Conservation (phyloP, 805 yeast genomes). For the Candida railenensis region DNA sequence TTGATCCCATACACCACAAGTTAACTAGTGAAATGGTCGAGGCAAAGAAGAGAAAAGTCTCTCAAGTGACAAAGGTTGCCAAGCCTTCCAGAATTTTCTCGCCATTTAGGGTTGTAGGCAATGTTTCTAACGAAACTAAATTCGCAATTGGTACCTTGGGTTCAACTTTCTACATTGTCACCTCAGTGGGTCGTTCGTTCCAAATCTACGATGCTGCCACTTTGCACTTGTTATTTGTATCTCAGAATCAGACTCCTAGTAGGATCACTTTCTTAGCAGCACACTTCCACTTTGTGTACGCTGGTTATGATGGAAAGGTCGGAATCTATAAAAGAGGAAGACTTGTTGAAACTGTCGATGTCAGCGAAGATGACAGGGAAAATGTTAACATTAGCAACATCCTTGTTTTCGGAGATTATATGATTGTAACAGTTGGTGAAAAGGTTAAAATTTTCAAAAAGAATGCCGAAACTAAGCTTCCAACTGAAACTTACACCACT, state of each 20-base stretch:
- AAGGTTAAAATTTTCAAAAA: conserved; percentile 56
- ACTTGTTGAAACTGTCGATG: conserved; percentile 40
- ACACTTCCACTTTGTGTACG: conserved; percentile 82
- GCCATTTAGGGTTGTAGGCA: conserved; percentile 84
- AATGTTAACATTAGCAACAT: conserved; percentile 46
- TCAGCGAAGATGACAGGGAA: conserved; percentile 32
- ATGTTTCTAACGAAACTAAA: conserved; percentile 83
- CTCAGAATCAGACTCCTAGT: conserved; percentile 70
- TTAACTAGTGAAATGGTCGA: neutral
- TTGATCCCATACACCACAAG: neutral
- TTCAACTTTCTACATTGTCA: conserved; percentile 79
- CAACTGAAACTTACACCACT: conserved; percentile 67
- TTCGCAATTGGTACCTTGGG: conserved; percentile 90
- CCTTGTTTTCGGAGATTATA: conserved; percentile 72
- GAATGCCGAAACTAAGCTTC: conserved; percentile 38
- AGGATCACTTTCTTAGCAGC: conserved; percentile 72
- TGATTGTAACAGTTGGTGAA: conserved; percentile 51
- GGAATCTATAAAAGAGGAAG: conserved; percentile 84
- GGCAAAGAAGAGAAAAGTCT: conserved; percentile 30
- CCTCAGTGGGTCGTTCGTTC: conserved; percentile 85
- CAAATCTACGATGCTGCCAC: conserved; percentile 93
- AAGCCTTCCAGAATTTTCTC: conserved; percentile 56
- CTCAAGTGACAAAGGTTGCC: conserved; percentile 4
- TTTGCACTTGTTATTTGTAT: conserved; percentile 80
- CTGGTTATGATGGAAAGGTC: conserved; percentile 66